phyloP scores from a whole-genome alignment of 345 rosid genomes.

The Punica granatum region DNA sequence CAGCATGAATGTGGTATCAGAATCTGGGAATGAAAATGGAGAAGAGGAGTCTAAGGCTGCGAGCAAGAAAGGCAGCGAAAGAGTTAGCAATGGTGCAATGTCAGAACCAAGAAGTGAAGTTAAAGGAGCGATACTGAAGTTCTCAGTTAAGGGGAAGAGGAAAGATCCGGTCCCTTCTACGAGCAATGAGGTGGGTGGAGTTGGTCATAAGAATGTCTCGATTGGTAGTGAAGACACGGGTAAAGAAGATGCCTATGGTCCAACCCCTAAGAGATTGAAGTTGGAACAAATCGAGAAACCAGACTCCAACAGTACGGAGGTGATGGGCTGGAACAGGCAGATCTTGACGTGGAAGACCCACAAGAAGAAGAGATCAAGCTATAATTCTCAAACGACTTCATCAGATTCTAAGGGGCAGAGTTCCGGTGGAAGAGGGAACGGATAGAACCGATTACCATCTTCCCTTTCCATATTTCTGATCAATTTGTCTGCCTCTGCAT shows the following conservation, averaged over 20 bases:
- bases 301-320: conserved; percentile 25
- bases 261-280: conserved; percentile 30
- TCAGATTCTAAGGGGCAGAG: conserved; percentile 69
- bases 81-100: conserved; percentile 26
- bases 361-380: conserved; percentile 85
- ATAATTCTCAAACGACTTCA: conserved; percentile 52
- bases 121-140: conserved; percentile 7
- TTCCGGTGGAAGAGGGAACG: conserved; percentile 54
- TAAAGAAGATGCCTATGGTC: conserved; percentile 41
- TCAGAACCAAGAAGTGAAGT: conserved; percentile 16
- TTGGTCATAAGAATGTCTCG: conserved; percentile 25
- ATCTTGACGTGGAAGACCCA: conserved; percentile 67
- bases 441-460: conserved; percentile 12
- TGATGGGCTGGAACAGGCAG: conserved; percentile 29
- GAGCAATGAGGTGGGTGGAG: conserved; percentile 16
- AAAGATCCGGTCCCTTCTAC: conserved; percentile 11
- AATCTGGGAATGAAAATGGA: conserved; percentile 10
- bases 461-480: not conserved
- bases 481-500: not conserved
- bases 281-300: conserved; percentile 29
- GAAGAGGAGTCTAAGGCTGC: conserved; percentile 9
- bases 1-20: conserved; percentile 7
- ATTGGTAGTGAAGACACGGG: conserved; percentile 60
- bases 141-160: conserved; percentile 12
- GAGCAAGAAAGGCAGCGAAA: conserved; percentile 9